A percentile compares a stretch with the other conserved stretches of the same genome.
phyloP scores from a whole-genome alignment of 169 alveolate genomes.

The Cryptosporidium ryanae region DNA sequence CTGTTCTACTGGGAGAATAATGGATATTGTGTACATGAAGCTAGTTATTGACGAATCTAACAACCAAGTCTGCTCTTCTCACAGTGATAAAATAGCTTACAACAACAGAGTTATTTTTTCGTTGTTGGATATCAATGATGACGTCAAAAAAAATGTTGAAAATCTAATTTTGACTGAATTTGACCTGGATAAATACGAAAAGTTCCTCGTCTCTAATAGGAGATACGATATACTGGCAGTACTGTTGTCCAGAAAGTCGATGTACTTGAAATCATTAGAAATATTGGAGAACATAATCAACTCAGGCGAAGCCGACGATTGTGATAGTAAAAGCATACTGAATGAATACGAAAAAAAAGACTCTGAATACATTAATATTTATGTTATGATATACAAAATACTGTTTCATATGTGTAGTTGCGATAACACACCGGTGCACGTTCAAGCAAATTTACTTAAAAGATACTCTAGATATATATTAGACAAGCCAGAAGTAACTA shows the following conservation, averaged over 20 bases:
- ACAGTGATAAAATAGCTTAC: not conserved
- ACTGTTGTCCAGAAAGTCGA: conserved; percentile 23
- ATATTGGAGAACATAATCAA: conserved; percentile 32
- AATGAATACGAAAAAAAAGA: not conserved
- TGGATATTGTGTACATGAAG: conserved; percentile 49
- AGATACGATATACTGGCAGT: conserved; percentile 50
- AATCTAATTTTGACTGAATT: conserved; percentile 32
- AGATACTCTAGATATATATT: conserved; percentile 56
- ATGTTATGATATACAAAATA: conserved; percentile 12
- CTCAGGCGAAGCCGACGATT: not conserved
- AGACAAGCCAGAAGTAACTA: conserved; percentile 21
- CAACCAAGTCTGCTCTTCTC: not conserved
- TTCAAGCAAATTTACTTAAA: conserved; percentile 67
- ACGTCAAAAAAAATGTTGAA: not conserved
- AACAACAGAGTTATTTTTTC: conserved; percentile 11
- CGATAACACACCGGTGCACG: conserved; percentile 57
- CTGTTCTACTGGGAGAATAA: conserved; percentile 44
- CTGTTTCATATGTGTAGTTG: conserved; percentile 35
- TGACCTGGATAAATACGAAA: conserved; percentile 31
- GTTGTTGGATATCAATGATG: conserved; percentile 2
- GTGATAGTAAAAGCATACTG: not conserved
- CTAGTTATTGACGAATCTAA: conserved; percentile 45
- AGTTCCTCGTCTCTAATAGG: conserved; percentile 14
- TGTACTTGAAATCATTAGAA: conserved; percentile 47
- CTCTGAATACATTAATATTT: conserved; percentile 35